phyloP scores from a whole-genome alignment of 2,329 filamentous ascomycete species.

The Colletotrichum abscissum region DNA sequence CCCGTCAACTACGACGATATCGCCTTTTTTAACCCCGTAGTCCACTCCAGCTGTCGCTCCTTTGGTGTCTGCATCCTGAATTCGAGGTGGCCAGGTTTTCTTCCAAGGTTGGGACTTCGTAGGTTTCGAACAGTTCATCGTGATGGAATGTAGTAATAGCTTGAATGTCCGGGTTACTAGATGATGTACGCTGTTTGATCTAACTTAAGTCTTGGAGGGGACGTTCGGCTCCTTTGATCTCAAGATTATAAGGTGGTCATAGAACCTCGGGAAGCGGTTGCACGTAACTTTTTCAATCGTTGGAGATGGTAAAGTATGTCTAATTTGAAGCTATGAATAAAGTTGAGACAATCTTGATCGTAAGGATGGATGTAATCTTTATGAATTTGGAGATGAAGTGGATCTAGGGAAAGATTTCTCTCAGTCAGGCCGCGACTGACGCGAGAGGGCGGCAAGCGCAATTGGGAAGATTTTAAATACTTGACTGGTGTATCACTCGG shows the following conservation, averaged over 20 bases:
- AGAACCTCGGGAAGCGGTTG: neutral
- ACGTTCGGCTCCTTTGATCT: neutral
- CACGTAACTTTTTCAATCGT: neutral
- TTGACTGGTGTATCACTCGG: too few relatives aligned
- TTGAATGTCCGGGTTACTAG: neutral
- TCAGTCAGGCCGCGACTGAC: too few relatives aligned
- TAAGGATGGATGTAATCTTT: too few relatives aligned
- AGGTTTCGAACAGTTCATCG: neutral
- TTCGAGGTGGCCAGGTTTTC: conserved; percentile 11
- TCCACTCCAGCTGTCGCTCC: neutral
- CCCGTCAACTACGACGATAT: conserved; percentile 15
- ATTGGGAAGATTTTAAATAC: too few relatives aligned
- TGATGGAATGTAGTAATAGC: neutral
- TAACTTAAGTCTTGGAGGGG: neutral
- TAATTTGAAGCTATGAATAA: neutral
- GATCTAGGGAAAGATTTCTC: too few relatives aligned
- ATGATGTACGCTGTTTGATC: neutral
- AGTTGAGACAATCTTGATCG: neutral
- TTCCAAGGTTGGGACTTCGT: conserved; percentile 15
- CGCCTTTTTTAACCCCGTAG: conserved; percentile 7
- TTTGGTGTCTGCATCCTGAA: neutral
- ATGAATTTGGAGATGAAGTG: too few relatives aligned
- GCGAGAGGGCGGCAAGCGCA: too few relatives aligned
- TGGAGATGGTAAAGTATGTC: neutral
- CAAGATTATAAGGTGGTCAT: neutral